Percentiles rank a stretch among this genome's conserved stretches.
Evolutionary conservation across 257 asterid genomes (phyloP).

Genomic region (Lavandula angustifolia): DNA sequence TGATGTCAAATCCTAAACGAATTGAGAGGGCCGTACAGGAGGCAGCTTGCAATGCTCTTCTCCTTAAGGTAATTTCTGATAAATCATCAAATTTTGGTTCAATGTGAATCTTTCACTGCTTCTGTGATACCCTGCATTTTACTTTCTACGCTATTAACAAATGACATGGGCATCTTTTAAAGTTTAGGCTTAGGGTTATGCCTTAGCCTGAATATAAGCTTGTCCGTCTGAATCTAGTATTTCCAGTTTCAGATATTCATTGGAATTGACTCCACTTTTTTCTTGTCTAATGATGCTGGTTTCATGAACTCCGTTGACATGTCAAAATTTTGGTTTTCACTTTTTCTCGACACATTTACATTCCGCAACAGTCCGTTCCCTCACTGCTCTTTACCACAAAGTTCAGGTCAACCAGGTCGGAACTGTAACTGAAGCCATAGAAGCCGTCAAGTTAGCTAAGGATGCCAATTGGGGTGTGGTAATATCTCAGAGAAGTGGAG

Average conservation of each 20-base stretch:
- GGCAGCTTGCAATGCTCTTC: constrained; percentile 83
- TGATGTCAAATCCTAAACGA: constrained; percentile 90
- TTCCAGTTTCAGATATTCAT: constrained; percentile 9
- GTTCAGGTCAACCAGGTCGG: constrained; percentile 89
- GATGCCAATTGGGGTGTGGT: constrained; percentile 97
- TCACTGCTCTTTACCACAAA: constrained; percentile 24
- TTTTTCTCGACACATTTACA: not conserved
- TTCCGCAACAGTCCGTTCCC: not conserved
- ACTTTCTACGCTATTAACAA: not conserved
- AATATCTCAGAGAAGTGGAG: constrained; percentile 91
- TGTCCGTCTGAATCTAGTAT: constrained; percentile 18
- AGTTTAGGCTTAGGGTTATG: not conserved
- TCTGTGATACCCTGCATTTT: constrained; percentile 8
- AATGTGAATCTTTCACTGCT: constrained; percentile 14
- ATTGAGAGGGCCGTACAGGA: constrained; percentile 87
- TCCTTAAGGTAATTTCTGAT: constrained; percentile 66
- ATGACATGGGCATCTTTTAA: constrained; percentile 9
- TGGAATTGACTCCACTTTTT: constrained; percentile 6
- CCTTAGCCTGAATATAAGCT: constrained; percentile 11
- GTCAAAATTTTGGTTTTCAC: not conserved
- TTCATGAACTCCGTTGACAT: constrained; percentile 14
- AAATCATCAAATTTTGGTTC: constrained; percentile 20
- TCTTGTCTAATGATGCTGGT: constrained; percentile 21
- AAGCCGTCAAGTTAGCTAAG: constrained; percentile 90
- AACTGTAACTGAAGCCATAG: constrained; percentile 92